A percentile compares a stretch with the other conserved stretches of the same genome.
phyloP scores from a whole-genome alignment of 2,329 filamentous ascomycete species.

The Alternaria gaisen region DNA sequence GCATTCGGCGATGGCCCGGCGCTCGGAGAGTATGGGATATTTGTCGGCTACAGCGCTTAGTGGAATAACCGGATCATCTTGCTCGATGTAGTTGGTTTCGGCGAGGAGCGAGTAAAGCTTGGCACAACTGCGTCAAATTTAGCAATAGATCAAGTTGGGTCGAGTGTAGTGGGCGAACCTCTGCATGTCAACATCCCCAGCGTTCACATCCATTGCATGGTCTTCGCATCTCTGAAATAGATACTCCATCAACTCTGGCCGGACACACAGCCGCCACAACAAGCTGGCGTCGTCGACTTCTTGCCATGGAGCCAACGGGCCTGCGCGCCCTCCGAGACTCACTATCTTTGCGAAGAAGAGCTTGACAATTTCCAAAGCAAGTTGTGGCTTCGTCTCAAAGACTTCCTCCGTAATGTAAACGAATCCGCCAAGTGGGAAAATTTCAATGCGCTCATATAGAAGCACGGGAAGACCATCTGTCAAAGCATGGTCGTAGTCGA shows the following conservation, averaged over 20 bases:
- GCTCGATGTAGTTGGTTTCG: constrained; percentile 36
- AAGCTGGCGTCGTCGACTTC: constrained; percentile 33
- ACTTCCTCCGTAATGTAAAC: constrained; percentile 57
- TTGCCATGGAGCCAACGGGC: constrained; percentile 25
- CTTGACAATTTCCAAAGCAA: constrained; percentile 50
- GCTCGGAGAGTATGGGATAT: constrained; percentile 43
- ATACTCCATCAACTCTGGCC: constrained; percentile 42
- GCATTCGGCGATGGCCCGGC: constrained; percentile 27
- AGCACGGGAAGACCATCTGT: constrained; percentile 21
- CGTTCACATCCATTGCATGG: constrained; percentile 28
- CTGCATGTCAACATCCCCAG: constrained; percentile 23
- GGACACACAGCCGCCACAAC: constrained; percentile 45
- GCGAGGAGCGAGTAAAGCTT: constrained; percentile 39
- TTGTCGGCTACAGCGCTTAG: constrained; percentile 31
- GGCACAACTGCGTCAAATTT: constrained; percentile 21
- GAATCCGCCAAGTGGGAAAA: constrained; percentile 52
- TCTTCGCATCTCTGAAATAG: constrained; percentile 32
- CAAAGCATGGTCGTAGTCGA: constrained; percentile 26
- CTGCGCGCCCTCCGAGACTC: constrained; percentile 22
- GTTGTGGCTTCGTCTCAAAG: constrained; percentile 50
- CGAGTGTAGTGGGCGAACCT: constrained; percentile 17
- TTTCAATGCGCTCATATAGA: constrained; percentile 38
- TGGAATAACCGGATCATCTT: constrained; percentile 25
- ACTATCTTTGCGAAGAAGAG: constrained; percentile 44
- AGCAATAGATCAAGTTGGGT: background rate